A percentile compares a stretch with the other conserved stretches of the same genome.
These are phyloP conservation scores for Melastoma candidum DNA, from an alignment of 441 rosid genomes.

Conservation along the genomic window DNA sequence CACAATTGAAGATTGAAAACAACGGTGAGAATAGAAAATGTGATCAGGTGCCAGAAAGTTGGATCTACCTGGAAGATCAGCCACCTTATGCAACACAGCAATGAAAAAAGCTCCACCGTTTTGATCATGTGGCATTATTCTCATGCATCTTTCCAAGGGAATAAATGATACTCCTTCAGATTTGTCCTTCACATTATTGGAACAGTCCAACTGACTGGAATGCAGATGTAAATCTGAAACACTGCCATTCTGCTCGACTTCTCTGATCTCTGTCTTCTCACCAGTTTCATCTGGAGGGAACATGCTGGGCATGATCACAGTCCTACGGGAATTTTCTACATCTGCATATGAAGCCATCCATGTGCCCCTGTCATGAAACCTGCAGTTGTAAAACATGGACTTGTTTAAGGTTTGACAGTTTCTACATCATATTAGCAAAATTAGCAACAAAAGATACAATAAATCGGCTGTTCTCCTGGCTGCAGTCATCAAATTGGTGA, in stretches of 20 bases:
- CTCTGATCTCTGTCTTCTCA: background rate
- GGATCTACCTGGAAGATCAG: constrained; percentile 58
- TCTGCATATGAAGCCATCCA: constrained; percentile 74
- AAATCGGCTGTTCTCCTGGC: too few species aligned
- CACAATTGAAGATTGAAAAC: too few species aligned
- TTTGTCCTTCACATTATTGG: too few species aligned
- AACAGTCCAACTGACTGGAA: too few species aligned
- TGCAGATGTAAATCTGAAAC: constrained; percentile 8
- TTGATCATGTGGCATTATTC: constrained; percentile 96
- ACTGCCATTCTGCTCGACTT: constrained; percentile 25
- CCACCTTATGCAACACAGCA: constrained; percentile 72
- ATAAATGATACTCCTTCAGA: constrained; percentile 58
- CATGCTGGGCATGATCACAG: constrained; percentile 63
- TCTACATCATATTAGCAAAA: background rate
- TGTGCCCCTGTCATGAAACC: constrained; percentile 65
- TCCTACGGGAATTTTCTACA: constrained; percentile 39
- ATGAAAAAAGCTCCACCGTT: constrained; percentile 94
- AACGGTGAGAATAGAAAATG: too few species aligned
- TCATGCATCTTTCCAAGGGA: constrained; percentile 80
- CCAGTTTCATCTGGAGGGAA: constrained; percentile 48
- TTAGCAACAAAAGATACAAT: too few species aligned
- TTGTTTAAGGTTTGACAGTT: background rate
- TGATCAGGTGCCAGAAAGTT: background rate
- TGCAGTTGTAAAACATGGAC: constrained; percentile 20
- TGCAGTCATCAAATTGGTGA: too few species aligned